These are phyloP conservation scores for Skeletonema grethae DNA, from an alignment of 108 stramenopile species.

Conservation along the genomic window DNA sequence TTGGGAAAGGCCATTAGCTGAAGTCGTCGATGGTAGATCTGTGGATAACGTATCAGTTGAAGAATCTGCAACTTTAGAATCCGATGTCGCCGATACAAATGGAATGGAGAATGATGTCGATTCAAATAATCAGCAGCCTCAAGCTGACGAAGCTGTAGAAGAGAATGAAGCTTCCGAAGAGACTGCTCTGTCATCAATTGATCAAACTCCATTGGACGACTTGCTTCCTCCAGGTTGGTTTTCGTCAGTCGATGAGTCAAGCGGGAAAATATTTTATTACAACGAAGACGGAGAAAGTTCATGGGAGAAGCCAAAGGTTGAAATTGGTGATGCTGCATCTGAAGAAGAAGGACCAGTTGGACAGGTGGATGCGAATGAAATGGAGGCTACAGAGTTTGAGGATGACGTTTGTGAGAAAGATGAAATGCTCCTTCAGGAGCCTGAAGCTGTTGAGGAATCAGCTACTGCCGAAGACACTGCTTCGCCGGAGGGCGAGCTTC, in stretches of 20 bases:
- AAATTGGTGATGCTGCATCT: constrained; percentile 6
- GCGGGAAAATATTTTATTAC: constrained; percentile 65
- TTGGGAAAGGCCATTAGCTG: constrained; percentile 35
- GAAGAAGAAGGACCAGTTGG: neutral
- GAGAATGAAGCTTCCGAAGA: neutral
- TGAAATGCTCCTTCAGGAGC: neutral
- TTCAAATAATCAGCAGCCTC: neutral
- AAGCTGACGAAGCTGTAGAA: neutral
- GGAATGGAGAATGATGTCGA: neutral
- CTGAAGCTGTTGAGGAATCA: neutral
- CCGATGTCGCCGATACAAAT: neutral
- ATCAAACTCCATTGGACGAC: neutral
- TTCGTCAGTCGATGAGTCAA: neutral
- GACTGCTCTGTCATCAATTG: neutral
- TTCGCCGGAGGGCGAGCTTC: neutral
- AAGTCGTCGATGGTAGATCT: neutral
- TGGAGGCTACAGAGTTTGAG: neutral
- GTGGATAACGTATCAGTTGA: neutral
- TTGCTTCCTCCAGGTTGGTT: neutral
- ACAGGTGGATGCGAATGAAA: neutral
- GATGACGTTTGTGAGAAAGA: neutral
- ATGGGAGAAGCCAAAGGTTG: constrained; percentile 69
- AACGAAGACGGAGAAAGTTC: constrained; percentile 80
- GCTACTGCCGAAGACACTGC: neutral
- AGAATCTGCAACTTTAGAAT: neutral